Evolutionary conservation across 768 basidiomycete species (phyloP).

Genomic region (Dacryopinax spathularia): DNA sequence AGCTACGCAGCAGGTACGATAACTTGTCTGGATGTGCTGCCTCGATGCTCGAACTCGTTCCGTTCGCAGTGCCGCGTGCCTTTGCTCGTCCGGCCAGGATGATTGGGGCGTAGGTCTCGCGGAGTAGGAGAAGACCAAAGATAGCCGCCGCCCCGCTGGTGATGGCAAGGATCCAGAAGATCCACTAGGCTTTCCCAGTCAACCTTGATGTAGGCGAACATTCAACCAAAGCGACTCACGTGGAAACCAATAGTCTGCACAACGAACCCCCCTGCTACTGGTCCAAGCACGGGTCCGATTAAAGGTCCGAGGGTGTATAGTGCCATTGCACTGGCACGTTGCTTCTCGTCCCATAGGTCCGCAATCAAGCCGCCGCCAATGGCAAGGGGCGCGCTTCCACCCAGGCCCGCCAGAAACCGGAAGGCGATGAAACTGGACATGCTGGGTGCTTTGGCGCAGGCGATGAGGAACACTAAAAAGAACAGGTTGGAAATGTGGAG

Average conservation of each 20-base stretch:
- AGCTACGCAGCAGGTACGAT: slow-evolving; percentile 10
- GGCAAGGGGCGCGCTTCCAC: slow-evolving; percentile 12
- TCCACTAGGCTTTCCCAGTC: too few species aligned
- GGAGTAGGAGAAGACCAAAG: slow-evolving; percentile 12
- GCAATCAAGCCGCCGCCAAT: slow-evolving; percentile 13
- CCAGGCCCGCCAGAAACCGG: slow-evolving; percentile 28
- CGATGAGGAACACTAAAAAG: slow-evolving; percentile 50
- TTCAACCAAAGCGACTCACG: background rate
- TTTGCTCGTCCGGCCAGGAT: slow-evolving; percentile 12
- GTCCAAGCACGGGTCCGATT: slow-evolving; percentile 11
- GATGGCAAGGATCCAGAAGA: slow-evolving; percentile 14
- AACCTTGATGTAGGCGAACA: background rate
- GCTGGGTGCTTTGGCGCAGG: slow-evolving; percentile 53
- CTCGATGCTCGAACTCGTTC: background rate
- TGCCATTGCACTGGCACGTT: slow-evolving; percentile 15
- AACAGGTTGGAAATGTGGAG: slow-evolving; percentile 51
- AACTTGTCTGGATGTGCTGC: slow-evolving; percentile 6
- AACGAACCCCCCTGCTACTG: background rate
- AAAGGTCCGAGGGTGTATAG: slow-evolving; percentile 15
- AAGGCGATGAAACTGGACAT: slow-evolving; percentile 43
- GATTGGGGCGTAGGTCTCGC: slow-evolving; percentile 20
- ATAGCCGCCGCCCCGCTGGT: slow-evolving; percentile 10
- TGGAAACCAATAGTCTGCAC: background rate
- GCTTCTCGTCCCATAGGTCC: slow-evolving; percentile 11
- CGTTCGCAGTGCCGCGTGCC: slow-evolving; percentile 9